Conservation (phyloP, 1,284 basidiomycete species). For the Naganishia liquefaciens region DNA sequence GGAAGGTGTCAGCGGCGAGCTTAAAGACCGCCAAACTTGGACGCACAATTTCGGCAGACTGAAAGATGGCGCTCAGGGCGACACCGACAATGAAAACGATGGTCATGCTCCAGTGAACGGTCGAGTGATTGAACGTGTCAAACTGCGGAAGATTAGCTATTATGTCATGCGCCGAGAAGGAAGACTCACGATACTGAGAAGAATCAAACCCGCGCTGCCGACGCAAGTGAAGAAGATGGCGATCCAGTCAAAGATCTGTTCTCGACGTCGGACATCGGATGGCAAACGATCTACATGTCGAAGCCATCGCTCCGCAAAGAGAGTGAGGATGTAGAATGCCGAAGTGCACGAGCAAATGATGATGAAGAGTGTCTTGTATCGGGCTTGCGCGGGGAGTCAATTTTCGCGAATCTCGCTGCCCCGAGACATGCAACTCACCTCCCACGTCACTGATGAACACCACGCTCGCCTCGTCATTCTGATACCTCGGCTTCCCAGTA, state of each 20-base stretch:
- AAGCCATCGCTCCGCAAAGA: slow-evolving; percentile 57
- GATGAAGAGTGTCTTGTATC: slow-evolving; percentile 51
- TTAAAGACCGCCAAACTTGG: background rate
- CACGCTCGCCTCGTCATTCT: slow-evolving; percentile 48
- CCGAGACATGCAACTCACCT: slow-evolving; percentile 36
- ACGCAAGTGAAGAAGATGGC: slow-evolving; percentile 55
- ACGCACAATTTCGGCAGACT: slow-evolving; percentile 55
- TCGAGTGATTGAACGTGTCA: slow-evolving; percentile 54
- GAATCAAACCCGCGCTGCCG: slow-evolving; percentile 54
- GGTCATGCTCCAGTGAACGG: slow-evolving; percentile 57
- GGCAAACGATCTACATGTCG: slow-evolving; percentile 58
- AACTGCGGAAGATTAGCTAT: slow-evolving; percentile 39
- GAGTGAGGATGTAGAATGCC: slow-evolving; percentile 51
- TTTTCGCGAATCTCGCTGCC: too few relatives aligned
- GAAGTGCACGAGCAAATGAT: slow-evolving; percentile 43
- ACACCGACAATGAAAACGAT: slow-evolving; percentile 57
- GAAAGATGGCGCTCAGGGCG: slow-evolving; percentile 57
- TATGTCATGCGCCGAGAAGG: background rate
- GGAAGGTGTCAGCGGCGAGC: background rate
- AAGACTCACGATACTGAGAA: slow-evolving; percentile 52
- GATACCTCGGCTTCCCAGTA: slow-evolving; percentile 51
- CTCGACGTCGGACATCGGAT: slow-evolving; percentile 51
- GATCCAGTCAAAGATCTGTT: slow-evolving; percentile 53
- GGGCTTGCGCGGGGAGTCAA: too few relatives aligned
- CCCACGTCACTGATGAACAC: slow-evolving; percentile 58